Percentiles rank a stretch among this genome's conserved stretches.
phyloP scores from a whole-genome alignment of 192 early-diverging fungal species.

The Endogone sp. region DNA sequence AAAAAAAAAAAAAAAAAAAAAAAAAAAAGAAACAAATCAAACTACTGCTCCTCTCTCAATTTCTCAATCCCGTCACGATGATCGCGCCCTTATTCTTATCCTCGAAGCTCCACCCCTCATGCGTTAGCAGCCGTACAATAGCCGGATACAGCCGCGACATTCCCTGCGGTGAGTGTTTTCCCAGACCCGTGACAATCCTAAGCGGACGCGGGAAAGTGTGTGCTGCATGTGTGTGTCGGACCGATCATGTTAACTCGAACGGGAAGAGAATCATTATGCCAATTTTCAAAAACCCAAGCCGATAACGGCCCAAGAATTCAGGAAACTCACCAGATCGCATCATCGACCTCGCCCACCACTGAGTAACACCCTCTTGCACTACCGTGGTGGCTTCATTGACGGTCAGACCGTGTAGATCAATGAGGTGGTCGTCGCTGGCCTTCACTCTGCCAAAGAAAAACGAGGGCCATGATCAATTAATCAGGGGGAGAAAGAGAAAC shows the following conservation, averaged over 20 bases:
- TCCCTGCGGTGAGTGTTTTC: slow-evolving; percentile 58
- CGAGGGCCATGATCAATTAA: background rate
- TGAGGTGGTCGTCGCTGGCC: slow-evolving; percentile 45
- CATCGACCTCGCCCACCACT: slow-evolving; percentile 51
- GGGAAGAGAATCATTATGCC: background rate
- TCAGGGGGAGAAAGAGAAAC: background rate
- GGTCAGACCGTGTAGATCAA: slow-evolving; percentile 69
- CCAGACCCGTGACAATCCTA: slow-evolving; percentile 63
- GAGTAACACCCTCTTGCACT: slow-evolving; percentile 49
- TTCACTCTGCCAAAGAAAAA: slow-evolving; percentile 20
- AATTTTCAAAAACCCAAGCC: too few species aligned
- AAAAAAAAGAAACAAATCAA: too few species aligned
- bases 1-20: too few species aligned
- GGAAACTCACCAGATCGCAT: slow-evolving; percentile 20
- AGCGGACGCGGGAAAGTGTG: slow-evolving; percentile 36
- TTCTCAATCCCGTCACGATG: slow-evolving; percentile 37
- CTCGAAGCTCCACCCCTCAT: slow-evolving; percentile 55
- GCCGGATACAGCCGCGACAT: slow-evolving; percentile 52
- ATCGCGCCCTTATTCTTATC: slow-evolving; percentile 46
- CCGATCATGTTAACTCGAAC: background rate
- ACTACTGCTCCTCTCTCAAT: background rate
- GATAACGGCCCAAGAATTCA: slow-evolving; percentile 1
- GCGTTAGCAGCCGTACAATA: slow-evolving; percentile 38
- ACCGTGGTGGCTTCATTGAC: slow-evolving; percentile 57
- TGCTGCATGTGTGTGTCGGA: background rate